These are phyloP conservation scores for Conticribra weissflogii DNA, from an alignment of 108 stramenopile genomes.

Conservation along the genomic window DNA sequence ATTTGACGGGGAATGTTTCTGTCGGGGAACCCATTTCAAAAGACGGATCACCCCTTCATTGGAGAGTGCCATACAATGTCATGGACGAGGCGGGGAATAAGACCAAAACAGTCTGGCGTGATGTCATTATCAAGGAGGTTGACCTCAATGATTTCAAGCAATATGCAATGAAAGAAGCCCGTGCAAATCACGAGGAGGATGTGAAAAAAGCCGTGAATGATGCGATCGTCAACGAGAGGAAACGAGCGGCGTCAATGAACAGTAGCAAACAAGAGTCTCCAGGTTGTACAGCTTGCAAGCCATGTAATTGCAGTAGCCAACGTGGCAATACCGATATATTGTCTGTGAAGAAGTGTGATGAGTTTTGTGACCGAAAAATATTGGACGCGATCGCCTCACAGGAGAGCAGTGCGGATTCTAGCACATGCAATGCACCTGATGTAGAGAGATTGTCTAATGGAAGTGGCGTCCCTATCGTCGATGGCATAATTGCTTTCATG, in stretches of 20 bases:
- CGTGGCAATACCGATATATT: slow-evolving; percentile 8
- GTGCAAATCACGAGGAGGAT: slow-evolving; percentile 39
- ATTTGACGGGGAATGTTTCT: slow-evolving; percentile 64
- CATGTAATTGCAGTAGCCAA: slow-evolving; percentile 29
- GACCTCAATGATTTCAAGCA: slow-evolving; percentile 66
- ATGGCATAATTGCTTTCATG: slow-evolving; percentile 3
- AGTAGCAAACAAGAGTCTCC: neutral
- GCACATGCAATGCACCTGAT: slow-evolving; percentile 8
- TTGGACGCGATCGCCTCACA: slow-evolving; percentile 11
- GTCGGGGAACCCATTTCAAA: slow-evolving; percentile 80
- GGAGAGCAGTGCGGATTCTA: neutral
- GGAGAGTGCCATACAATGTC: slow-evolving; percentile 88
- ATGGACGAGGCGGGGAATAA: slow-evolving; percentile 84
- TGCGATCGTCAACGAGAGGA: slow-evolving; percentile 62
- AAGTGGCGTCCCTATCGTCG: no score
- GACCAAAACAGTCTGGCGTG: slow-evolving; percentile 78
- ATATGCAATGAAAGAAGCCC: slow-evolving; percentile 49
- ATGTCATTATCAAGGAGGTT: slow-evolving; percentile 83
- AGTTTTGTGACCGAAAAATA: slow-evolving; percentile 28
- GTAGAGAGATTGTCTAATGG: neutral
- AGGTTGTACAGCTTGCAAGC: slow-evolving; percentile 23
- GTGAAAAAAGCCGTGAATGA: slow-evolving; percentile 50
- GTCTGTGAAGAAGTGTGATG: slow-evolving; percentile 16
- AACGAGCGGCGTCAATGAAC: slow-evolving; percentile 1
- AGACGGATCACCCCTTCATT: slow-evolving; percentile 53